Percentiles rank a stretch among this genome's conserved stretches.
Conservation (phyloP, 108 stramenopile genomes). For the Seminavis robusta region DNA sequence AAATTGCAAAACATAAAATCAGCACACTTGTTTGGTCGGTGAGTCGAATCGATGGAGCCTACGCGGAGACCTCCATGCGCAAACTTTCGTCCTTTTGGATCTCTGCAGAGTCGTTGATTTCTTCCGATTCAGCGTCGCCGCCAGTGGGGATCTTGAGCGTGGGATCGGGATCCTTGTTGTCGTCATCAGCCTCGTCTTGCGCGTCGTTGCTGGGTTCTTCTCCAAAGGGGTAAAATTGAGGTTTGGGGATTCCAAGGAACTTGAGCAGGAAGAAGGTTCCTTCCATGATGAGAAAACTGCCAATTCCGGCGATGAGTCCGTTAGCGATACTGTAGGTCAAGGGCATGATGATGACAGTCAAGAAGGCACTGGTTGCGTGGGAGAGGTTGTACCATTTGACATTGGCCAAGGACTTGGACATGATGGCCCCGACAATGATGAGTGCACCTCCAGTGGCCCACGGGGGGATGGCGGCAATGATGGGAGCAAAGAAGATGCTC, state of each 20-base stretch:
- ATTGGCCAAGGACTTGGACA: slow-evolving; percentile 49
- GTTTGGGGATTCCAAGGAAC: slow-evolving; percentile 32
- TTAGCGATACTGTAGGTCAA: slow-evolving; percentile 78
- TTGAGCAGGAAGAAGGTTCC: slow-evolving; percentile 25
- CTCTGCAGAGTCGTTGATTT: too few species aligned
- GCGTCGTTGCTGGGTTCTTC: too few species aligned
- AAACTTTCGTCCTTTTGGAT: too few species aligned
- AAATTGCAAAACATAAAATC: too few species aligned
- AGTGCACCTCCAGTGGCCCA: slow-evolving; percentile 84
- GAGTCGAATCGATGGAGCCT: too few species aligned
- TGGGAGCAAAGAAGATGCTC: slow-evolving; percentile 75
- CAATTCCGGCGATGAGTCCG: slow-evolving; percentile 67
- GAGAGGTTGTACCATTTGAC: slow-evolving; percentile 71
- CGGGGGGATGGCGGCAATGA: slow-evolving; percentile 75
- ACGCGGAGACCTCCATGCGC: too few species aligned
- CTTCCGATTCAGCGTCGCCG: too few species aligned
- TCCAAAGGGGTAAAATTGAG: too few species aligned
- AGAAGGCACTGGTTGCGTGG: slow-evolving; percentile 75
- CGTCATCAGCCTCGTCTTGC: too few species aligned
- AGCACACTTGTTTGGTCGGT: too few species aligned
- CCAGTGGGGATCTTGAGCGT: too few species aligned
- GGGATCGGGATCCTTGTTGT: too few species aligned
- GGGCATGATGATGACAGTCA: slow-evolving; percentile 84
- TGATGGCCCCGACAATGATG: slow-evolving; percentile 74
- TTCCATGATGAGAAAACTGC: slow-evolving; percentile 19